A percentile compares a stretch with the other conserved stretches of the same genome.
Conservation (phyloP, 2,329 filamentous ascomycete species). For the Trichophyton simii region DNA sequence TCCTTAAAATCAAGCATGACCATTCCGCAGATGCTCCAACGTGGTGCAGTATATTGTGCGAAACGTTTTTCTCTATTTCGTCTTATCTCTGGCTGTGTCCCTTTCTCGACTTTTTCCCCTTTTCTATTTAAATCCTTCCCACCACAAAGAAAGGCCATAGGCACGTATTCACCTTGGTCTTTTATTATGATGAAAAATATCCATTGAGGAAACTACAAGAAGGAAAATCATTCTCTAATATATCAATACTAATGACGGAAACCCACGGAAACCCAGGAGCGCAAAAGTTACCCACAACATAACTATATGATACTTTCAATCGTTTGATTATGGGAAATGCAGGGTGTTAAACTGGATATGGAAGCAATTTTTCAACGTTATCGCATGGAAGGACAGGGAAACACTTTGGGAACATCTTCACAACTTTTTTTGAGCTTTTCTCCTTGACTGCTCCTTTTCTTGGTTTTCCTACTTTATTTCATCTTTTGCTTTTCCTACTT, state of each 20-base stretch:
- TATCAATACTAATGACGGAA: slow-evolving; percentile 1
- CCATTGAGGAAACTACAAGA: background rate
- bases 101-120: background rate
- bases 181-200: background rate
- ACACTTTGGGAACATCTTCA: background rate
- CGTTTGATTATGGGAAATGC: background rate
- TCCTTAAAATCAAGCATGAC: background rate
- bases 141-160: background rate
- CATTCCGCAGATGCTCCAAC: background rate
- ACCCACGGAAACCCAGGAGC: background rate
- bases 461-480: background rate
- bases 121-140: background rate
- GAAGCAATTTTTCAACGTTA: background rate
- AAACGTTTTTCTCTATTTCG: background rate
- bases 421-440: background rate
- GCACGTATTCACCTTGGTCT: slow-evolving; percentile 2
- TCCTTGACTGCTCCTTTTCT: background rate
- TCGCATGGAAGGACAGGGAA: background rate
- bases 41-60: background rate
- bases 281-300: slow-evolving; percentile 3
- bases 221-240: background rate
- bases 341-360: background rate
- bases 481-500: background rate
- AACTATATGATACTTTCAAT: background rate
- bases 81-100: background rate